phyloP scores from a whole-genome alignment of 164 flowering plant species.

The Liriodendron chinense region DNA sequence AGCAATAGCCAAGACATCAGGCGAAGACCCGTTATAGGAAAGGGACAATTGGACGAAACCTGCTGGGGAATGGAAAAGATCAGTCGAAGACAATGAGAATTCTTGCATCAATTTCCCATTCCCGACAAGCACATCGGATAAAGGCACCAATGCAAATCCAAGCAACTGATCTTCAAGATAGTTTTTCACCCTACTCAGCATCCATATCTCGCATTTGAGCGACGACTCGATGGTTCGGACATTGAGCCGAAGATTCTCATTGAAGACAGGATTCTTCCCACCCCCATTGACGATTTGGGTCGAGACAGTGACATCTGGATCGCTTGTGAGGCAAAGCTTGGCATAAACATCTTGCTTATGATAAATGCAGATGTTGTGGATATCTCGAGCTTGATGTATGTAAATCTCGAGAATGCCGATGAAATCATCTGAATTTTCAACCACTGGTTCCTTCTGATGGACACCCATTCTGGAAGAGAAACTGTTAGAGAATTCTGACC shows the following conservation, averaged over 20 bases:
- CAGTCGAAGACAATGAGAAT: slow-evolving; percentile 83
- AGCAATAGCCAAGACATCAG: slow-evolving; percentile 72
- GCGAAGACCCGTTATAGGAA: slow-evolving; percentile 56
- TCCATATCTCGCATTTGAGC: slow-evolving; percentile 93
- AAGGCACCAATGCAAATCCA: slow-evolving; percentile 84
- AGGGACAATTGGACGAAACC: slow-evolving; percentile 81
- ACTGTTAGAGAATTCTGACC: slow-evolving; percentile 18
- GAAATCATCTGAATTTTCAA: slow-evolving; percentile 20
- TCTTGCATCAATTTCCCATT: slow-evolving; percentile 72
- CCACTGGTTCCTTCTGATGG: slow-evolving; percentile 24
- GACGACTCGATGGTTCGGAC: slow-evolving; percentile 58
- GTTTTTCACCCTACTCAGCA: slow-evolving; percentile 89
- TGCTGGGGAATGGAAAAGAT: slow-evolving; percentile 92
- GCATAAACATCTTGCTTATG: slow-evolving; percentile 99
- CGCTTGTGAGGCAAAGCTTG: slow-evolving; percentile 75
- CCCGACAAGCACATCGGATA: slow-evolving; percentile 57
- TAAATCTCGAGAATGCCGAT: slow-evolving; percentile 72
- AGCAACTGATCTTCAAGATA: slow-evolving; percentile 90
- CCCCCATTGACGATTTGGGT: slow-evolving; percentile 87
- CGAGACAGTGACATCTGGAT: slow-evolving; percentile 66
- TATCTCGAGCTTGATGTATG: slow-evolving; percentile 86
- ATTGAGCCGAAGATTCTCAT: slow-evolving; percentile 54
- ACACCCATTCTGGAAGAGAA: slow-evolving; percentile 24
- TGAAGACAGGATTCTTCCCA: slow-evolving; percentile 84
- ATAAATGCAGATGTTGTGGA: slow-evolving; percentile 96